Conservation (phyloP, 2,329 filamentous ascomycete species). For the Colletotrichum simmondsii region DNA sequence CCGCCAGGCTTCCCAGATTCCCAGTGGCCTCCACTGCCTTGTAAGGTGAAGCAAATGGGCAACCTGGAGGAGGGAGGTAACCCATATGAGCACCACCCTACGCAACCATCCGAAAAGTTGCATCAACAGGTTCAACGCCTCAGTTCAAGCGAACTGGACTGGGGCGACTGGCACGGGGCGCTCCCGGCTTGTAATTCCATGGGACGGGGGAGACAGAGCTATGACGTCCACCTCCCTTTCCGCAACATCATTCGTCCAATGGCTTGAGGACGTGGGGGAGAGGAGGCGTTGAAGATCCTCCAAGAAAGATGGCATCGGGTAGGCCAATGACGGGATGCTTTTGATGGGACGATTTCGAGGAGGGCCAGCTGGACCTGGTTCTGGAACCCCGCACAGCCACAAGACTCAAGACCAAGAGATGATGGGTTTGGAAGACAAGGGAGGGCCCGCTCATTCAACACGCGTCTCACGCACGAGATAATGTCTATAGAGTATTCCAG, state of each 20-base stretch:
- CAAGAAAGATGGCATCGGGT: not conserved
- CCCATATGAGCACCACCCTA: not conserved
- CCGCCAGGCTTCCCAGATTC: not conserved
- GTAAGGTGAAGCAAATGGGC: not conserved
- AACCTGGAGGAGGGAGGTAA: not conserved
- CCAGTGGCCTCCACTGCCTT: not conserved
- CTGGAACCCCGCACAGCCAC: conserved; percentile 31
- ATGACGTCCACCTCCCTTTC: conserved; percentile 19
- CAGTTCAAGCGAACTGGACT: not conserved
- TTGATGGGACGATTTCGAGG: conserved; percentile 22
- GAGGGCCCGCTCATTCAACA: not conserved
- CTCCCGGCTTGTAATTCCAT: not conserved
- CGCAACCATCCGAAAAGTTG: not conserved
- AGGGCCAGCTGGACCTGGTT: not conserved
- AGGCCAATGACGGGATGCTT: not conserved
- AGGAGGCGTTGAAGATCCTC: conserved; percentile 14
- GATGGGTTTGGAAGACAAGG: not conserved
- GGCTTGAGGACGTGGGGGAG: not conserved
- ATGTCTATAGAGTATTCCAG: not conserved
- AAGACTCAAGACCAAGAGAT: conserved; percentile 2
- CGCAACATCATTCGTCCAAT: conserved; percentile 17
- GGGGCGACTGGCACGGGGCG: not conserved
- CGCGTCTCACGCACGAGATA: not conserved
- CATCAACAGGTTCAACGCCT: not conserved
- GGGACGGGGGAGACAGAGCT: not conserved